Conservation (phyloP, 169 alveolate genomes). For the Cyclospora cayetanensis region DNA sequence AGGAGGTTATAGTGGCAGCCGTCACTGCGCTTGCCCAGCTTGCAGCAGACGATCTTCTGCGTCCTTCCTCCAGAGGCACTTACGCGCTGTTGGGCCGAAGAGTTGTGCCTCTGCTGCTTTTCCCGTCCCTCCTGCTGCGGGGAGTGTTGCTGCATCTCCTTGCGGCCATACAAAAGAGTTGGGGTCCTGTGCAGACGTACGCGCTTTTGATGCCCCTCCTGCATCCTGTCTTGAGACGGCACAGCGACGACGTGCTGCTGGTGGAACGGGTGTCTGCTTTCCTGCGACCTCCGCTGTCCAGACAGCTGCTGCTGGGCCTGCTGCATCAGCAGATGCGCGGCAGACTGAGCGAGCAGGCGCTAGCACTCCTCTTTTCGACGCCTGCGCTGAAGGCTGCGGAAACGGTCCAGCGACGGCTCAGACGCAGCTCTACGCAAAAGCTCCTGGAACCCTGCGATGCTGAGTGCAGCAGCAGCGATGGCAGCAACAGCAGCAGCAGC, state of each 20-base stretch:
- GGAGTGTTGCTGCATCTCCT: slow-evolving; percentile 44
- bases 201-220: slow-evolving; percentile 63
- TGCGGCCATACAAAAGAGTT: background rate
- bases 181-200: slow-evolving; percentile 54
- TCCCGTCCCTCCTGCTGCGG: slow-evolving; percentile 38
- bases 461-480: background rate
- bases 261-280: background rate
- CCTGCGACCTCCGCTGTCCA: slow-evolving; percentile 31
- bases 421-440: background rate
- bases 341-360: background rate
- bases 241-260: background rate
- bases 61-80: background rate
- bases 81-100: background rate
- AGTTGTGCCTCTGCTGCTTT: slow-evolving; percentile 58
- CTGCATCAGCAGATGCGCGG: slow-evolving; percentile 51
- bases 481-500: slow-evolving; percentile 52
- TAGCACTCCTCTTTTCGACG: background rate
- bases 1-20: slow-evolving; percentile 66
- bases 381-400: background rate
- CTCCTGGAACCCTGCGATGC: background rate
- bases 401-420: background rate
- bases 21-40: slow-evolving; percentile 38
- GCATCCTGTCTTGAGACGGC: background rate
- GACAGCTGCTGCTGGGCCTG: slow-evolving; percentile 13
- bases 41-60: slow-evolving; percentile 52